Conservation (phyloP, 2,329 filamentous ascomycete species). For the Aspergillus viridinutans region DNA sequence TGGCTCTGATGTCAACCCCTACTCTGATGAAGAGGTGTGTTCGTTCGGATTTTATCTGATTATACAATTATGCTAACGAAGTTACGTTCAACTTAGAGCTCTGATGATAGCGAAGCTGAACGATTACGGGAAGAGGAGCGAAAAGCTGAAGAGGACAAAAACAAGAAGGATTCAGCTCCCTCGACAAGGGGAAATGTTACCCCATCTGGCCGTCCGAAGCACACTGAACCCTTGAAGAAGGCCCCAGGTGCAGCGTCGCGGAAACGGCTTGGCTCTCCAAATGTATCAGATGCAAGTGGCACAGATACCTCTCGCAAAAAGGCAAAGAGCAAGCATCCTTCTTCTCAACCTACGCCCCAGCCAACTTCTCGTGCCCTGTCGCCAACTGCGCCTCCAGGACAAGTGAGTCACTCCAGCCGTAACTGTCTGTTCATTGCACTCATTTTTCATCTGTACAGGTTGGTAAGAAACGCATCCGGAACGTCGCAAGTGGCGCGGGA, state of each 20-base stretch:
- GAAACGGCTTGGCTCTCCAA: conserved; percentile 82
- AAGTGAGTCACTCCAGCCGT: conserved; percentile 21
- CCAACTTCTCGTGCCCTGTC: conserved; percentile 55
- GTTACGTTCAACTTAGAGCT: conserved; percentile 41
- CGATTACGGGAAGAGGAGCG: conserved; percentile 57
- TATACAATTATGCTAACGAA: conserved; percentile 16
- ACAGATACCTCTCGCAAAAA: conserved; percentile 84
- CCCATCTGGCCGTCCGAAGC: conserved; percentile 56
- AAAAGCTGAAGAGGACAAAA: conserved; percentile 55
- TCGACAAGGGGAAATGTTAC: conserved; percentile 69
- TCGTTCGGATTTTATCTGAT: conserved; percentile 12
- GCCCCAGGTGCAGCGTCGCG: conserved; percentile 53
- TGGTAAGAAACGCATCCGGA: conserved; percentile 49
- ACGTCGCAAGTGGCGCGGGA: conserved; percentile 32
- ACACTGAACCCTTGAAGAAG: conserved; percentile 50
- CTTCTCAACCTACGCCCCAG: conserved; percentile 29
- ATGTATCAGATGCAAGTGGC: conserved; percentile 84
- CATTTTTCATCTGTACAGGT: conserved; percentile 28
- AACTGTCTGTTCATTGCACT: neutral
- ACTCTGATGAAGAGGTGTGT: conserved; percentile 49
- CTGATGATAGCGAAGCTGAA: conserved; percentile 62
- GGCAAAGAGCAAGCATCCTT: conserved; percentile 62
- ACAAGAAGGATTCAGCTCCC: conserved; percentile 50
- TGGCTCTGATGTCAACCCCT: conserved; percentile 58
- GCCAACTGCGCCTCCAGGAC: conserved; percentile 58